Evolutionary conservation across 1,139 yeast species (phyloP).

Genomic region (Candida gigantensis): DNA sequence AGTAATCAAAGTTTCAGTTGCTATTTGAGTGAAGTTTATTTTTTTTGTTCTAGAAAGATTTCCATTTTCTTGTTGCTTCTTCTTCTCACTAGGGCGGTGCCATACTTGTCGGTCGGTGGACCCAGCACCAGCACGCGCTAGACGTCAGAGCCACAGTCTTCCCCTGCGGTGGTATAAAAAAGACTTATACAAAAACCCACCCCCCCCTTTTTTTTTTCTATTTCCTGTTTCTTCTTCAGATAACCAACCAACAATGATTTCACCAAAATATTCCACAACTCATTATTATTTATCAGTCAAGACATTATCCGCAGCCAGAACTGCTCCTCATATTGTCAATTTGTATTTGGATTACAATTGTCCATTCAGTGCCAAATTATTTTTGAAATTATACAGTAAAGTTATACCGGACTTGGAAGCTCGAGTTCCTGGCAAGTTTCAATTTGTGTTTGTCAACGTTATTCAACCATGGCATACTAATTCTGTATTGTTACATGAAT

Average conservation of each 20-base stretch:
- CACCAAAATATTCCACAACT: constrained; percentile 44
- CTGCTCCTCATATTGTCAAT: constrained; percentile 37
- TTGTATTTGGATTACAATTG: constrained; percentile 80
- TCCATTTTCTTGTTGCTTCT: too few relatives aligned
- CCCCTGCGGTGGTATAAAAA: too few relatives aligned
- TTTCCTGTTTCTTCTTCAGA: neutral
- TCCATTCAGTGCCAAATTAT: constrained; percentile 70
- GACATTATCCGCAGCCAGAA: constrained; percentile 19
- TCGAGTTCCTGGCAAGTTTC: constrained; percentile 52
- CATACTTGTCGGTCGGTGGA: too few relatives aligned
- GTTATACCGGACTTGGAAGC: constrained; percentile 56
- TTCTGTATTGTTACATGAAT: constrained; percentile 68
- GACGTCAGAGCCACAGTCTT: too few relatives aligned
- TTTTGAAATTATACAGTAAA: constrained; percentile 50
- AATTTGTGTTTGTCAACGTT: constrained; percentile 63
- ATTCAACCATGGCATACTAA: constrained; percentile 89
- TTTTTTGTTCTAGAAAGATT: too few relatives aligned
- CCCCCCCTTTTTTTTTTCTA: too few relatives aligned
- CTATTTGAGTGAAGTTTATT: too few relatives aligned
- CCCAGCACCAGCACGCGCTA: too few relatives aligned
- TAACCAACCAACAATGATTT: constrained; percentile 26
- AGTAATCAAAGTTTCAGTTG: too few relatives aligned
- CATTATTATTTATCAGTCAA: constrained; percentile 34
- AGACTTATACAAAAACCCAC: too few relatives aligned
- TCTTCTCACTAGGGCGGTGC: too few relatives aligned